Base-by-base conservation (phyloP, 768 basidiomycete genomes). In the Russula olivacea region DNA sequence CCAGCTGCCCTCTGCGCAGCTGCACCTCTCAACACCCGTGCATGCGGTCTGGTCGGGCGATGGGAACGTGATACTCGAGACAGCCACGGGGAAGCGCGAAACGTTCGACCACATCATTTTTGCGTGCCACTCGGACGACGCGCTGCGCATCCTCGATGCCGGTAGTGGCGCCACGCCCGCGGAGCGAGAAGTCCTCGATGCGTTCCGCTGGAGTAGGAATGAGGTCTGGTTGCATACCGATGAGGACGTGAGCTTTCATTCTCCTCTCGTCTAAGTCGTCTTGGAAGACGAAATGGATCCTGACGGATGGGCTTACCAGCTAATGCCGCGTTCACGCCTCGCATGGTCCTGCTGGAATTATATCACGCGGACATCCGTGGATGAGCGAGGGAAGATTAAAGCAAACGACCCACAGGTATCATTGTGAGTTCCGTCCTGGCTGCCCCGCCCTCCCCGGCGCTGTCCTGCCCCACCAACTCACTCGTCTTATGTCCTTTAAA, bases 301-400 rank as follows among this genome's bases (percentile, higher is more conserved):
- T 59, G 38, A 51, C 8, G 2, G 25, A 34, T 32, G 7, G n/a
- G 23, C 28, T 21, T 55, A 40, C n/a, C 25, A 89, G 86, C 70
- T 91, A 15, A 89, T 91, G 87, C 90, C 88, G 0, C 76, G 75
- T 60, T 75, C 76, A 53, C 74, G 80, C 21, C 65, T 75, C 12
- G 87, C 86, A 0, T 91, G 88, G 85, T 85, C 87, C 0, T 86
- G 86, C 66, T 91, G 88, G 88, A 91, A 90, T 71, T 90, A 88
- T 70, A 72, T 89, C n/a, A 84, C 86, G 1, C 76, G 72, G 40
- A 83, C 81, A 19, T 69, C 72, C 19, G 58, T 73, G 21, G 75
- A 78, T 62, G 61, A 59, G 8, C 68, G 74, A 5, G 78, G 80
- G 3, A 59, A 66, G 17, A 62, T 71, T 63, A 75, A 78, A 58